Evolutionary conservation across 176 grass and related monocot genomes (phyloP), one percentile per base, ranked within the genome.

Genomic region (Avena sativa): DNA sequence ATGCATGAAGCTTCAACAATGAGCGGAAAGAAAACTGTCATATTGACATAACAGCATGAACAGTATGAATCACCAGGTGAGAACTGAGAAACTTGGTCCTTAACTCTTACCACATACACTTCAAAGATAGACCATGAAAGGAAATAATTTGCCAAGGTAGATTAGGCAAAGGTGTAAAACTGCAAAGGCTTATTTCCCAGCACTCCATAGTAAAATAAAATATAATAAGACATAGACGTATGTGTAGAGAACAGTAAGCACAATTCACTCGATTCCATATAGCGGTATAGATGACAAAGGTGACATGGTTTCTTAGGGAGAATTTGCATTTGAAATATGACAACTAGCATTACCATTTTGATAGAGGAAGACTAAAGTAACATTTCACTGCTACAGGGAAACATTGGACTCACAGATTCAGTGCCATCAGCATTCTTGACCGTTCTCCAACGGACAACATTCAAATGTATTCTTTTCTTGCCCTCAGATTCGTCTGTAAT

Each of bases 361-460:
- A 44, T 71, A 87, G 62, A 38, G 50, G 11, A 74, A 86, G 23
- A 82, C 52, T 70, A 71, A 89, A 59, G 9, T 49, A 15, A 80
- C 61, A 82, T 75, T 46, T 68, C 62, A 36, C 19, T 58, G 71
- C 71, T 74, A 74, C n/a, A 74, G 46, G 50, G 63, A 60, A 79
- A 56, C 26, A 48, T 53, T 79, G 67, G 43, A 92, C 92, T 95
- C 93, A 98, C 96, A 76, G 92, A 94, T 83, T 72, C 26, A 71
- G 88, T 91, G 74, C 96, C 96, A 89, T 95, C 88, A 78, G 84
- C 81, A 71, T 95, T 94, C 84, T 91, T 95, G 78, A 91, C 81
- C 20, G 25, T 71, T 98, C 93, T 95, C 90, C 96, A 98, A 53
- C 90, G 93, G 57, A 98, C 81, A 79, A 98, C 95, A 89, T 98